phyloP scores from a whole-genome alignment of 352 stramenopile genomes.

The Halophytophthora batemanensis region DNA sequence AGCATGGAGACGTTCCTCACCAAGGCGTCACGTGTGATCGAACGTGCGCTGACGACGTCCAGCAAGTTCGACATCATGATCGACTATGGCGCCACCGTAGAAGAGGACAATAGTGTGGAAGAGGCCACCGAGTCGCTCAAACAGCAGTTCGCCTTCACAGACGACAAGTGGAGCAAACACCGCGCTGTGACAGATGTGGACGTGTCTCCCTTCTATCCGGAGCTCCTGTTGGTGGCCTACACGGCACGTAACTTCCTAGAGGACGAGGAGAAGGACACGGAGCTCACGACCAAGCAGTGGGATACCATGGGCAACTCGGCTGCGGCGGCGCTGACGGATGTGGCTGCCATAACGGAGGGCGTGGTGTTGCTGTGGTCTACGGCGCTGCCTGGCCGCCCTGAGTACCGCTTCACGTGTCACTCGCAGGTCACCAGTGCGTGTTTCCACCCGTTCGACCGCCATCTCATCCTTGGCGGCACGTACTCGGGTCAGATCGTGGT shows the following conservation, averaged over 20 bases:
- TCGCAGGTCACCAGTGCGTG: constrained; percentile 83
- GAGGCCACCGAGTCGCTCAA: constrained; percentile 69
- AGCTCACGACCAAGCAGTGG: constrained; percentile 52
- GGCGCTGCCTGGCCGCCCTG: constrained; percentile 67
- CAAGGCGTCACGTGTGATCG: constrained; percentile 76
- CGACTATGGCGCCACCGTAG: constrained; percentile 75
- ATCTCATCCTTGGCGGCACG: constrained; percentile 82
- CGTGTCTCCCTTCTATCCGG: constrained; percentile 79
- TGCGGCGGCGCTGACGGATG: constrained; percentile 43
- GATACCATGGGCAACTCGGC: constrained; percentile 68
- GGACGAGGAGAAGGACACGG: constrained; percentile 62
- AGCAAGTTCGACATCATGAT: constrained; percentile 85
- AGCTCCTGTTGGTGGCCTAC: constrained; percentile 71
- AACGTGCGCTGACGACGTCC: constrained; percentile 71
- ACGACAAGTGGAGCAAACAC: constrained; percentile 80
- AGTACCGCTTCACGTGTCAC: constrained; percentile 87
- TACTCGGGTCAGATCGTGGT: constrained; percentile 87
- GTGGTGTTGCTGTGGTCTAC: constrained; percentile 86
- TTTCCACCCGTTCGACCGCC: constrained; percentile 86
- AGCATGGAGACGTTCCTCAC: constrained; percentile 73
- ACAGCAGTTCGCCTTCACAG: constrained; percentile 63
- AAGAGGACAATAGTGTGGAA: constrained; percentile 51
- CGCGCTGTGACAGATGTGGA: constrained; percentile 82
- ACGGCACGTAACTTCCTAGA: constrained; percentile 69
- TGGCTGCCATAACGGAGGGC: constrained; percentile 65